Evolutionary conservation across 352 stramenopile species (phyloP).

Genomic region (Phytophthora citricola): DNA sequence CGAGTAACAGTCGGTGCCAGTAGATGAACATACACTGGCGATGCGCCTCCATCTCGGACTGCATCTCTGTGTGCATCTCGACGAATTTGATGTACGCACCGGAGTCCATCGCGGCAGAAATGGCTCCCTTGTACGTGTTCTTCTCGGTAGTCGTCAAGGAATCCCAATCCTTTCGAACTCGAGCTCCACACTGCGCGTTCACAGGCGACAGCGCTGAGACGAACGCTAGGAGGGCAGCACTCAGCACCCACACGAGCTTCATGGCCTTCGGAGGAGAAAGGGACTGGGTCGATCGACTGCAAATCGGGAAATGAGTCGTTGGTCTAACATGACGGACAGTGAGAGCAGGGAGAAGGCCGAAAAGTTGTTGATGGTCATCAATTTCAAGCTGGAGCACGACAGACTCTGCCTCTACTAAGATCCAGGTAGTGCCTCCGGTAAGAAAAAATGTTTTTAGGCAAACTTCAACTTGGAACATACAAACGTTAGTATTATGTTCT

Average conservation of each 20-base stretch:
- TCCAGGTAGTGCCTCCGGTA: slow-evolving; percentile 13
- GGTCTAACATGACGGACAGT: slow-evolving; percentile 12
- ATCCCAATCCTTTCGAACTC: slow-evolving; percentile 41
- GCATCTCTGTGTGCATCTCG: slow-evolving; percentile 70
- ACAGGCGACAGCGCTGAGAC: neutral
- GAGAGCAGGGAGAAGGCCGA: slow-evolving; percentile 11
- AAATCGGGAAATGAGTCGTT: slow-evolving; percentile 28
- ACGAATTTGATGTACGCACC: slow-evolving; percentile 67
- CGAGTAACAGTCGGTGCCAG: slow-evolving; percentile 77
- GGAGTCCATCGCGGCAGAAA: slow-evolving; percentile 58
- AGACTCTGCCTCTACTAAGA: slow-evolving; percentile 28
- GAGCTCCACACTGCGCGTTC: slow-evolving; percentile 34
- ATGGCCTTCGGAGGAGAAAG: slow-evolving; percentile 19
- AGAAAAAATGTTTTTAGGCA: slow-evolving; percentile 7
- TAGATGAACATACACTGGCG: slow-evolving; percentile 84
- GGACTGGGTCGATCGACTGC: slow-evolving; percentile 15
- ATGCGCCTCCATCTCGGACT: slow-evolving; percentile 57
- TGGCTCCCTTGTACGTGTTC: slow-evolving; percentile 50
- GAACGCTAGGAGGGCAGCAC: slow-evolving; percentile 13
- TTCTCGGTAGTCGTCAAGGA: slow-evolving; percentile 41
- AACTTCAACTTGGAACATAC: slow-evolving; percentile 22
- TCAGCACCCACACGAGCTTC: slow-evolving; percentile 26
- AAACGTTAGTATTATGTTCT: slow-evolving; percentile 11
- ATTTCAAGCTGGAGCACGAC: slow-evolving; percentile 4
- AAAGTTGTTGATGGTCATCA: slow-evolving; percentile 27